Conservation (phyloP, 2,329 filamentous ascomycete species). For the Colletotrichum sp. region DNA sequence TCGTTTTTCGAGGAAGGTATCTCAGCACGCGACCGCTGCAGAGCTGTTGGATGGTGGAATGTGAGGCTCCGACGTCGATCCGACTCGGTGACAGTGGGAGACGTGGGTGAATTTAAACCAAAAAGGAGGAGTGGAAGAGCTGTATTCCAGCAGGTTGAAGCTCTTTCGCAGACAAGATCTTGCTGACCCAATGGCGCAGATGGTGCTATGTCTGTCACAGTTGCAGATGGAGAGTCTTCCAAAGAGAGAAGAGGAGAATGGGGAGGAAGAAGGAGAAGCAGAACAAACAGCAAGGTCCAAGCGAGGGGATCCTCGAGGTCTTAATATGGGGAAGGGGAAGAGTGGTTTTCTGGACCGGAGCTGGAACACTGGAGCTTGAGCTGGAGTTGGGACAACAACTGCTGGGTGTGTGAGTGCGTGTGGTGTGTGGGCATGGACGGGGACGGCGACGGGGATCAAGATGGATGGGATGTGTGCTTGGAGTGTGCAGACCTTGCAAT, state of each 20-base stretch:
- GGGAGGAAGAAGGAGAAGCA: neutral
- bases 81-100: neutral
- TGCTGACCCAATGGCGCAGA: neutral
- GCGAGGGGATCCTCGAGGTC: conserved; percentile 19
- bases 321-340: conserved; percentile 20
- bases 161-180: neutral
- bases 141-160: neutral
- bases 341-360: conserved; percentile 6
- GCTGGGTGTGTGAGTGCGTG: neutral
- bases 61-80: neutral
- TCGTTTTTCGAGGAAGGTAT: neutral
- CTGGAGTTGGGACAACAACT: neutral
- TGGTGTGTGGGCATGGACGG: neutral
- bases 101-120: neutral
- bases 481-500: neutral
- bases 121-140: neutral
- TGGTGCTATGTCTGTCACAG: neutral
- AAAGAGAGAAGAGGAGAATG: neutral
- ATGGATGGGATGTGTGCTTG: neutral
- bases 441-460: neutral
- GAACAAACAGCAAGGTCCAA: neutral
- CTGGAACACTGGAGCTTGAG: neutral
- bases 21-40: conserved; percentile 2
- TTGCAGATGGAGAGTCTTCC: neutral
- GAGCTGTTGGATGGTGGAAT: neutral